Evolutionary conservation across 2,329 filamentous ascomycete species (phyloP).

Genomic region (Lomentospora prolificans): DNA sequence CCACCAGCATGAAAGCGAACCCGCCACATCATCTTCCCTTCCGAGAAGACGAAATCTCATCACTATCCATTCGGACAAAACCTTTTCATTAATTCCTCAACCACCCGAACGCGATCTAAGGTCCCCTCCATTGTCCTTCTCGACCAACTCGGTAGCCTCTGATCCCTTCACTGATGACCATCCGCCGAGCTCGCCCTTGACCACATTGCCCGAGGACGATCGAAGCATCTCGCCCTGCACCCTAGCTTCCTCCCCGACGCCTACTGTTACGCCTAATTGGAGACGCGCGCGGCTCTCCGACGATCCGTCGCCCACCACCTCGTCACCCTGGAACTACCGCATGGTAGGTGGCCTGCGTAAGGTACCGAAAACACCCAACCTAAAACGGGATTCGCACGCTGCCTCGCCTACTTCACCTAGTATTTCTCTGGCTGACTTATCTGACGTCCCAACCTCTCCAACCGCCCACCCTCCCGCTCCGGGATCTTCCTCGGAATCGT

Average conservation of each 20-base stretch:
- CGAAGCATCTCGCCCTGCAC: constrained; percentile 27
- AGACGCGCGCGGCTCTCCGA: constrained; percentile 10
- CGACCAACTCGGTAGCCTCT: constrained; percentile 29
- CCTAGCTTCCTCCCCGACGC: constrained; percentile 20
- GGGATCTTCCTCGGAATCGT: constrained; percentile 21
- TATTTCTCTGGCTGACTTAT: not conserved
- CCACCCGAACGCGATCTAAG: constrained; percentile 8
- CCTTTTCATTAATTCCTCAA: constrained; percentile 38
- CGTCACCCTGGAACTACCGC: constrained; percentile 42
- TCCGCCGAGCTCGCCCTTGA: constrained; percentile 37
- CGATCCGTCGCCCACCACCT: constrained; percentile 13
- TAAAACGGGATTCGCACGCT: constrained; percentile 8
- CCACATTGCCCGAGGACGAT: constrained; percentile 31
- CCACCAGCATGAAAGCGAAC: constrained; percentile 13
- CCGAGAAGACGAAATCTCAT: constrained; percentile 36
- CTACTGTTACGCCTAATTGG: constrained; percentile 15
- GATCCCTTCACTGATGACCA: constrained; percentile 36
- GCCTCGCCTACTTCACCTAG: constrained; percentile 2
- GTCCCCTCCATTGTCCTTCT: constrained; percentile 34
- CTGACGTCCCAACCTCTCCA: not conserved
- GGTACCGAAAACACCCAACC: constrained; percentile 30
- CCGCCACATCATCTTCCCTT: constrained; percentile 18
- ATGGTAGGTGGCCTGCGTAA: constrained; percentile 46
- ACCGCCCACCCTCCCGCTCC: not conserved
- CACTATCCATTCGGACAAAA: constrained; percentile 45